Percentiles rank a stretch among this genome's conserved stretches.
phyloP scores from a whole-genome alignment of 495 filamentous ascomycete species.

The Xylaria cubensis region DNA sequence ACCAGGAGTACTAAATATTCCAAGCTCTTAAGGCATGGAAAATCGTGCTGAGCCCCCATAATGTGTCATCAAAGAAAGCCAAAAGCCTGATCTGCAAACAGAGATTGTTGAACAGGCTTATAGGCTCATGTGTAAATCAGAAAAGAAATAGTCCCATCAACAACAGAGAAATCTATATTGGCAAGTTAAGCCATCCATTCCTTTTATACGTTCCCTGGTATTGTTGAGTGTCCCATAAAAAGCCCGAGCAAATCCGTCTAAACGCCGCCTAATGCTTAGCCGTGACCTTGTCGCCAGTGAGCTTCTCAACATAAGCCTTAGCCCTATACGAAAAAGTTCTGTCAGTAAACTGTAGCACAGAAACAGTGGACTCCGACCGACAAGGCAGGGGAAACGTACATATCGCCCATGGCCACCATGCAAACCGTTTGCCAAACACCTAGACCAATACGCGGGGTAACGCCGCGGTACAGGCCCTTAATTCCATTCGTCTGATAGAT shows the following conservation, averaged over 20 bases:
- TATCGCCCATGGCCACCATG: conserved; percentile 99
- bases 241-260: conserved; percentile 30
- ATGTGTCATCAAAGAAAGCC: conserved; percentile 2
- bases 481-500: conserved; percentile 90
- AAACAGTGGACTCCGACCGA: conserved; percentile 11
- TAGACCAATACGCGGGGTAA: conserved; percentile 90
- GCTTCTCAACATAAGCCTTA: conserved; percentile 95
- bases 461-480: conserved; percentile 94
- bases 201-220: conserved; percentile 16
- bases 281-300: conserved; percentile 92
- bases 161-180: conserved; percentile 20
- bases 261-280: conserved; percentile 85
- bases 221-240: conserved; percentile 21
- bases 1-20: background rate
- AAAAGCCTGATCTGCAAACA: conserved; percentile 7
- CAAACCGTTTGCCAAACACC: conserved; percentile 99
- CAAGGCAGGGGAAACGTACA: conserved; percentile 67
- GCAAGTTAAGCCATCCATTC: conserved; percentile 18
- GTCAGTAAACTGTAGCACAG: conserved; percentile 29
- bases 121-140: background rate
- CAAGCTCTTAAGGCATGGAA: background rate
- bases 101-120: background rate
- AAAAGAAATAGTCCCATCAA: conserved; percentile 2
- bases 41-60: background rate
- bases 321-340: conserved; percentile 64